Evolutionary conservation across 2,329 filamentous ascomycete species (phyloP).

Genomic region (Aspergillus ibericus): DNA sequence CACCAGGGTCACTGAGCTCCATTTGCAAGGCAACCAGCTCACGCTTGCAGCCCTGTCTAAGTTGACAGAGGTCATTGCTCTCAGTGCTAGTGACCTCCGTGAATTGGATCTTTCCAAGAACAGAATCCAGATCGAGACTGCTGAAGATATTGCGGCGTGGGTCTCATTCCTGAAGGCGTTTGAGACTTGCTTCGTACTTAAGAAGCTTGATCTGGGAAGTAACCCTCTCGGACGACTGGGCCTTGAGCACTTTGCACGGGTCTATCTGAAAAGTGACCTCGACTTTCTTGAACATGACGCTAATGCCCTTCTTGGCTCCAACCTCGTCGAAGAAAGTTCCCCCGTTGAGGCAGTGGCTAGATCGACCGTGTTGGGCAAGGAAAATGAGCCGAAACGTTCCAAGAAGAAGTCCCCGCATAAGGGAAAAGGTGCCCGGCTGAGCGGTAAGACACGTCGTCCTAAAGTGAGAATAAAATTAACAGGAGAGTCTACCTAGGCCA

Average conservation of each 20-base stretch:
- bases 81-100: slow-evolving; percentile 46
- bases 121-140: slow-evolving; percentile 39
- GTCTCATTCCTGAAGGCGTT: slow-evolving; percentile 47
- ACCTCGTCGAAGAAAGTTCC: not conserved
- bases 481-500: slow-evolving; percentile 9
- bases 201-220: slow-evolving; percentile 47
- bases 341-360: slow-evolving; percentile 8
- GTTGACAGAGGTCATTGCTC: slow-evolving; percentile 43
- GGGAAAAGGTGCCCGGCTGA: slow-evolving; percentile 15
- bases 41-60: slow-evolving; percentile 43
- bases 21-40: slow-evolving; percentile 47
- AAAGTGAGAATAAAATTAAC: slow-evolving; percentile 3
- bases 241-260: slow-evolving; percentile 47
- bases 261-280: slow-evolving; percentile 42
- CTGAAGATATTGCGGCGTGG: slow-evolving; percentile 43
- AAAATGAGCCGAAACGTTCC: slow-evolving; percentile 15
- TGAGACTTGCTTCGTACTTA: slow-evolving; percentile 42
- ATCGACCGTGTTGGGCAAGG: slow-evolving; percentile 17
- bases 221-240: slow-evolving; percentile 46
- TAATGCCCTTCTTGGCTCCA: slow-evolving; percentile 17
- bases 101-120: slow-evolving; percentile 51
- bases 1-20: slow-evolving; percentile 48
- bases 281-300: slow-evolving; percentile 33
- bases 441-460: slow-evolving; percentile 8
- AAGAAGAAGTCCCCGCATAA: slow-evolving; percentile 24